Percentiles rank a stretch among this genome's conserved stretches.
Conservation (phyloP, 2,329 filamentous ascomycete genomes). For the Ramularia endophylla region DNA sequence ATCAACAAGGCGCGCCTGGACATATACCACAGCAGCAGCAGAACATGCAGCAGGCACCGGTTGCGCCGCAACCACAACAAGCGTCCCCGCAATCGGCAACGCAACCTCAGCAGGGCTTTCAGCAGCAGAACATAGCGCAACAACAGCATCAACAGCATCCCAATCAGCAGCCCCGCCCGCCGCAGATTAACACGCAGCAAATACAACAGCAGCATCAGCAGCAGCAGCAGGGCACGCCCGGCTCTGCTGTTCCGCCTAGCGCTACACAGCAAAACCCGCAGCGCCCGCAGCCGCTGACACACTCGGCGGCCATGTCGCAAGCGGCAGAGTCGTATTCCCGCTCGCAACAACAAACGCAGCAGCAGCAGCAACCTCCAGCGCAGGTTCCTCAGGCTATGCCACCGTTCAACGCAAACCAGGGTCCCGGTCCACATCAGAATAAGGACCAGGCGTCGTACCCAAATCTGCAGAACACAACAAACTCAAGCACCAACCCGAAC, state of each 20-base stretch:
- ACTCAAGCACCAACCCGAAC: constrained; percentile 35
- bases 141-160: constrained; percentile 20
- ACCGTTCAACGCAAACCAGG: constrained; percentile 9
- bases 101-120: constrained; percentile 19
- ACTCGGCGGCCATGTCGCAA: constrained; percentile 40
- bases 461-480: constrained; percentile 19
- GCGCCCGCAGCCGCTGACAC: constrained; percentile 34
- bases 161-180: constrained; percentile 16
- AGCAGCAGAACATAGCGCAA: constrained; percentile 14
- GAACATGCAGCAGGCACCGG: constrained; percentile 25
- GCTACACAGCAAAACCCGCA: constrained; percentile 17
- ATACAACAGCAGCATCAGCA: constrained; percentile 17
- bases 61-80: constrained; percentile 21
- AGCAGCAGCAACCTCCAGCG: constrained; percentile 19
- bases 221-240: constrained; percentile 15
- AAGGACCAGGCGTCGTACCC: constrained; percentile 15
- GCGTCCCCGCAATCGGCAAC: constrained; percentile 26
- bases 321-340: constrained; percentile 24
- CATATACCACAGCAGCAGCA: constrained; percentile 26
- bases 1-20: constrained; percentile 16
- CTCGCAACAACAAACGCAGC: constrained; percentile 15
- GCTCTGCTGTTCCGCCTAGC: constrained; percentile 15
- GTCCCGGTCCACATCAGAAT: constrained; percentile 21
- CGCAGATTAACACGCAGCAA: constrained; percentile 19
- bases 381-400: constrained; percentile 17